Base-by-base conservation (phyloP, 1,284 basidiomycete genomes). In the Spongiforma sp. region DNA sequence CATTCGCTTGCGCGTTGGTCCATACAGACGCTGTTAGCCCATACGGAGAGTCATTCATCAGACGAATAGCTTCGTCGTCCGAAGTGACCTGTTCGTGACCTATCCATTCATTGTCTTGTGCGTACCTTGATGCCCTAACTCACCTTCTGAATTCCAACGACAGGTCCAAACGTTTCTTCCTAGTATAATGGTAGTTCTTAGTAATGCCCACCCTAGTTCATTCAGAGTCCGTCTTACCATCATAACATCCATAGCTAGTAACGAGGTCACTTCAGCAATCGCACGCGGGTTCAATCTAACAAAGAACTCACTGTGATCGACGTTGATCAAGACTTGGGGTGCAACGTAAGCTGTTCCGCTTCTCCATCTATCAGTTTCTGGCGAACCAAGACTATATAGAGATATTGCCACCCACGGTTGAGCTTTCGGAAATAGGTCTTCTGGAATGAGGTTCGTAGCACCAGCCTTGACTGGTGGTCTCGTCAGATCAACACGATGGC, bases 1-100 rank as follows among this genome's bases (percentile, higher is more conserved):
- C 73, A 62, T 88, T 84, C 12, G 77, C 78, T 41, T 84, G 82
- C 3, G 86, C 87, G 71, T 94, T 86, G 1, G 96, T 98, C 96
- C 96, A 99, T 34, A 99, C 79, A 24, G 94, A 95, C 2, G 94
- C 94, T 2, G 96, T 99, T 37, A 99, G 83, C 17, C 96, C 96
- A 75, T 96, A 98, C 2, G 86, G 87, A n/a, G 95, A 98, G 78
- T 98, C 95, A 78, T 99, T 98, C 93, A 99, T 98, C 36, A 98
- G 84, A 37, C 80, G 75, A 62, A 98, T 81, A 1, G 96, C 96
- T 76, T 97, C 94, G 58, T 90, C 89, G 73, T 96, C 95, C 0
- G 89, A 89, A 17, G 85, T 82, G 28, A 95, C 93, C 87, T 91
- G n/a, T n/a, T n/a, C n/a, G n/a, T n/a, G n/a, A 15, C 41, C 7